phyloP scores from a whole-genome alignment of 768 basidiomycete genomes.

The Lactarius vividus region DNA sequence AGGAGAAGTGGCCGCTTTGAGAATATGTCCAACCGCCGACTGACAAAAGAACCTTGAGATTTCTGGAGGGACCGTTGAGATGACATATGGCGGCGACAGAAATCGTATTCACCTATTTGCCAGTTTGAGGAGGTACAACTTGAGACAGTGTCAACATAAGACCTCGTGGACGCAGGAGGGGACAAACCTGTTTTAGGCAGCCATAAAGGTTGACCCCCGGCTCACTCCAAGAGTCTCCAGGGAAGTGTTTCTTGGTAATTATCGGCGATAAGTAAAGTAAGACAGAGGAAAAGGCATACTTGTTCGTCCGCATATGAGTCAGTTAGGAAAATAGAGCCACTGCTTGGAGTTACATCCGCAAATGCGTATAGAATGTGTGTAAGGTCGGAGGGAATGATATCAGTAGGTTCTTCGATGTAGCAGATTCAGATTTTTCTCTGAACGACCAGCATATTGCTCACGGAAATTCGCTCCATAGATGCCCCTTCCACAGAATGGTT shows the following conservation, averaged over 20 bases:
- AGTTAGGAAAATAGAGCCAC: constrained; percentile 62
- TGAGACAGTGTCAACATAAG: constrained; percentile 1
- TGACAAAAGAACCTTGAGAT: constrained; percentile 51
- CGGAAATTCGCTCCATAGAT: constrained; percentile 66
- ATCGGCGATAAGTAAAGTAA: constrained; percentile 11
- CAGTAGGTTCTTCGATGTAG: constrained; percentile 52
- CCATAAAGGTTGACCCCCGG: constrained; percentile 78
- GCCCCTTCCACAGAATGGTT: constrained; percentile 38
- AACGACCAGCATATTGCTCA: constrained; percentile 33
- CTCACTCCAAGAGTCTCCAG: constrained; percentile 72
- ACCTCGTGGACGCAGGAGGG: background rate
- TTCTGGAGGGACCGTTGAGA: constrained; percentile 30
- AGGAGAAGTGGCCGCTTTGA: constrained; percentile 63
- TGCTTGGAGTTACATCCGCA: constrained; percentile 62
- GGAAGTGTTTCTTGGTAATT: constrained; percentile 59
- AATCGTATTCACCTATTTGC: constrained; percentile 41
- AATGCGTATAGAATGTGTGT: constrained; percentile 83
- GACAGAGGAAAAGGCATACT: constrained; percentile 35
- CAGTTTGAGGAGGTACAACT: constrained; percentile 56
- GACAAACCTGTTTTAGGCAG: constrained; percentile 67
- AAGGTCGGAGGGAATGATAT: constrained; percentile 55
- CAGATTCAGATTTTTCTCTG: constrained; percentile 4
- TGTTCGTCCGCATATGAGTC: constrained; percentile 74
- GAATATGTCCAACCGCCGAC: constrained; percentile 71
- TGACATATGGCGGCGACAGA: background rate